Conservation (phyloP, 2,329 filamentous ascomycete species). For the Aphanocladium album region DNA sequence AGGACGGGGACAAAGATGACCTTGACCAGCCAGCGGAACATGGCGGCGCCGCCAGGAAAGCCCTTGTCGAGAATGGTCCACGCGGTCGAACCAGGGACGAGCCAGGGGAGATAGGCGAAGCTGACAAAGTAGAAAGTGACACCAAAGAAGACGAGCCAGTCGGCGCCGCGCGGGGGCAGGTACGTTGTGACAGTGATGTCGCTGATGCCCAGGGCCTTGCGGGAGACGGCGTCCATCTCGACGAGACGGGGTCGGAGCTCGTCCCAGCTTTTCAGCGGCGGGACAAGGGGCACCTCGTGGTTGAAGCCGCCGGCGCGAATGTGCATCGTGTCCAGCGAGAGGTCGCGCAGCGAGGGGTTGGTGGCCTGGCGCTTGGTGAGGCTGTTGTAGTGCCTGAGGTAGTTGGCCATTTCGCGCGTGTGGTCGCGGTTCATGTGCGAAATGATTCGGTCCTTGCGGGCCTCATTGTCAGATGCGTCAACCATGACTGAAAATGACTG, state of each 20-base stretch:
- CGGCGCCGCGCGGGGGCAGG: slow-evolving; percentile 35
- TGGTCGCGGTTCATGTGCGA: slow-evolving; percentile 87
- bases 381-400: slow-evolving; percentile 66
- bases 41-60: slow-evolving; percentile 54
- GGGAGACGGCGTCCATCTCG: slow-evolving; percentile 58
- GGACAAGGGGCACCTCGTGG: slow-evolving; percentile 58
- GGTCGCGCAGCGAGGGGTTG: slow-evolving; percentile 37
- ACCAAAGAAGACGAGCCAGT: slow-evolving; percentile 49
- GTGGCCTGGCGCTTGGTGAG: slow-evolving; percentile 52
- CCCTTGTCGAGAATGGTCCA: slow-evolving; percentile 45
- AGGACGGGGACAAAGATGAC: slow-evolving; percentile 55
- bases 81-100: slow-evolving; percentile 45
- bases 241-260: slow-evolving; percentile 69
- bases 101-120: slow-evolving; percentile 43
- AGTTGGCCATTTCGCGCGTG: slow-evolving; percentile 65
- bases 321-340: slow-evolving; percentile 14
- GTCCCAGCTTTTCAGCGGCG: slow-evolving; percentile 61
- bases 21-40: slow-evolving; percentile 55
- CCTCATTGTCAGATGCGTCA: slow-evolving; percentile 19
- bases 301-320: slow-evolving; percentile 24
- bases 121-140: slow-evolving; percentile 51
- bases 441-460: slow-evolving; percentile 42
- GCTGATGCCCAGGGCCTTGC: slow-evolving; percentile 56
- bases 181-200: slow-evolving; percentile 39
- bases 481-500: too few species aligned